Conservation (phyloP, 257 asterid species). For the Nyctanthes arbortristis region DNA sequence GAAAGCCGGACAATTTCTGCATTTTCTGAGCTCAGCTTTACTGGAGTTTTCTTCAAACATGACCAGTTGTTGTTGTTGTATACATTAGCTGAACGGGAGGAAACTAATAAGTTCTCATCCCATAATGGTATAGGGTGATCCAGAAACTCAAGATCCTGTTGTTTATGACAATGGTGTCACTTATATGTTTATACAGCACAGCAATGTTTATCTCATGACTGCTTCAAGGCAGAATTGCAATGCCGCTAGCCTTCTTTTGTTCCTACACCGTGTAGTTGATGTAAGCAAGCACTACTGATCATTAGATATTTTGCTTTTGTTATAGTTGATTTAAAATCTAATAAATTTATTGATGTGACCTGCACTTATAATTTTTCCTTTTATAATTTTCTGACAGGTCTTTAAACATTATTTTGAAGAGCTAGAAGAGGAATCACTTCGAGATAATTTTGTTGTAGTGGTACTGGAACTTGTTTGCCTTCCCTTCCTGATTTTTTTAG, state of each 20-base stretch:
- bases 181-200: slow-evolving; percentile 96
- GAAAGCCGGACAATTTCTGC: not conserved
- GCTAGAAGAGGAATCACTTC: slow-evolving; percentile 95
- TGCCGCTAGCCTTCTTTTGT: slow-evolving; percentile 95
- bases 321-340: slow-evolving; percentile 12
- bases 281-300: slow-evolving; percentile 75
- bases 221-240: slow-evolving; percentile 98
- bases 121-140: slow-evolving; percentile 75
- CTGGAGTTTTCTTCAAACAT: not conserved
- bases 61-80: not conserved
- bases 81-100: slow-evolving; percentile 18
- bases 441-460: slow-evolving; percentile 99
- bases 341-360: slow-evolving; percentile 18
- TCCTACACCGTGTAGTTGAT: slow-evolving; percentile 96
- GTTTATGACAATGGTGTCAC: slow-evolving; percentile 86
- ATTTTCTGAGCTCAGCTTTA: not conserved
- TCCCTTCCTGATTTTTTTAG: slow-evolving; percentile 17
- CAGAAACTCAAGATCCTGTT: slow-evolving; percentile 84
- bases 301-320: slow-evolving; percentile 21
- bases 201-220: slow-evolving; percentile 95
- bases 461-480: slow-evolving; percentile 45
- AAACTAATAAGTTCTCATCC: slow-evolving; percentile 17
- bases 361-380: slow-evolving; percentile 5
- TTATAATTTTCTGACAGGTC: slow-evolving; percentile 55
- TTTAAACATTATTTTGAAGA: slow-evolving; percentile 98